Percentiles rank a stretch among this genome's conserved stretches.
These are phyloP conservation scores for Cunninghamia lanceolata DNA, from an alignment of 75 land plant species.

Conservation along the genomic window DNA sequence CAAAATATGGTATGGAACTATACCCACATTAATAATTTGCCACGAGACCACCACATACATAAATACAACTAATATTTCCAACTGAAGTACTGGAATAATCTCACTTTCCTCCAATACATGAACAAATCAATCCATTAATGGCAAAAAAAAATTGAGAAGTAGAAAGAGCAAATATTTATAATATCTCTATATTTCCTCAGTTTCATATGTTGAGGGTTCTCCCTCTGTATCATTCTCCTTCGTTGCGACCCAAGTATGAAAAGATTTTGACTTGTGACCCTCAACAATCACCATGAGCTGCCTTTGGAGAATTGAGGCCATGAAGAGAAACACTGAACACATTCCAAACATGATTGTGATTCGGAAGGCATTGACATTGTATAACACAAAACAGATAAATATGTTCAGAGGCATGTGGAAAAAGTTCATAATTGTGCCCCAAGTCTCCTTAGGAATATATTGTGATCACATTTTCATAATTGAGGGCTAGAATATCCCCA, in stretches of 20 bases:
- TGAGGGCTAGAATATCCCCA: no score
- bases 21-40: not conserved
- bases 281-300: constrained; percentile 75
- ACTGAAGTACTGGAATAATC: not conserved
- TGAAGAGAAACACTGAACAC: constrained; percentile 93
- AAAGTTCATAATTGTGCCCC: constrained; percentile 99
- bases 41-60: not conserved
- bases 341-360: constrained; percentile 98
- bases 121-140: not conserved
- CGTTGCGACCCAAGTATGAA: constrained; percentile 33
- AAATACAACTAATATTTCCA: not conserved
- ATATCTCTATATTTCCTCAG: not conserved
- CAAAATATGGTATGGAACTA: not conserved
- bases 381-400: constrained; percentile 91
- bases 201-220: constrained; percentile 58
- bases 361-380: constrained; percentile 95
- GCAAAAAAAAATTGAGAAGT: not conserved
- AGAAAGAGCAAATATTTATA: not conserved
- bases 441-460: no score
- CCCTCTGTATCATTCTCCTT: constrained; percentile 58
- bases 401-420: constrained; percentile 97
- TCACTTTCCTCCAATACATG: not conserved
- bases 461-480: no score
- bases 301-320: constrained; percentile 81
- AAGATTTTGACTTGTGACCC: constrained; percentile 44